These are phyloP conservation scores for Tetrastigma voinierianum DNA, from an alignment of 164 flowering plant species.

Conservation along the genomic window DNA sequence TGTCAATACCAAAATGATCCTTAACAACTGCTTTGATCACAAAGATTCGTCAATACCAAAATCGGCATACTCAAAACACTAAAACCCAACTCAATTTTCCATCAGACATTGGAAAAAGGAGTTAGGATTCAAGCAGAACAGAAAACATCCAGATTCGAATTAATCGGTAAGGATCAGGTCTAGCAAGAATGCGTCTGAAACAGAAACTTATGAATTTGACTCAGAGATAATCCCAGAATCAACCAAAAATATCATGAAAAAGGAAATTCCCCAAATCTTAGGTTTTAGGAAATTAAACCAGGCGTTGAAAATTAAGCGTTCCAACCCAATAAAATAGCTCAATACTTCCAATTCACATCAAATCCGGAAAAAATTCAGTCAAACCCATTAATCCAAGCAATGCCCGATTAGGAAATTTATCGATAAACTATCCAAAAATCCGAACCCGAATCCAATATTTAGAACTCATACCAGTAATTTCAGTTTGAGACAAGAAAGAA, in stretches of 20 bases:
- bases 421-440: background rate
- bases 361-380: too few species aligned
- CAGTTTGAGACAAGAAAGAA: conserved; percentile 52
- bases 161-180: background rate
- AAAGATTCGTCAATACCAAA: background rate
- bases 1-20: too few species aligned
- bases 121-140: background rate
- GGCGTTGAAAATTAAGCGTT: too few species aligned
- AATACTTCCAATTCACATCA: too few species aligned
- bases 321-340: too few species aligned
- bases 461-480: conserved; percentile 53
- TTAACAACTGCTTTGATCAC: background rate
- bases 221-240: background rate
- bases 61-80: background rate
- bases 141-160: background rate
- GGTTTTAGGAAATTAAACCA: too few species aligned
- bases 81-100: background rate
- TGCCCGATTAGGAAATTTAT: background rate
- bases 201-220: background rate
- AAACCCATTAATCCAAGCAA: background rate
- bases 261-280: too few species aligned
- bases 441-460: background rate
- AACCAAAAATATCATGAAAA: background rate
- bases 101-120: background rate
- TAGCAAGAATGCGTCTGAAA: background rate